Evolutionary conservation across 139 green algal species (phyloP).

Genomic region (Tetradesmus obliquus): DNA sequence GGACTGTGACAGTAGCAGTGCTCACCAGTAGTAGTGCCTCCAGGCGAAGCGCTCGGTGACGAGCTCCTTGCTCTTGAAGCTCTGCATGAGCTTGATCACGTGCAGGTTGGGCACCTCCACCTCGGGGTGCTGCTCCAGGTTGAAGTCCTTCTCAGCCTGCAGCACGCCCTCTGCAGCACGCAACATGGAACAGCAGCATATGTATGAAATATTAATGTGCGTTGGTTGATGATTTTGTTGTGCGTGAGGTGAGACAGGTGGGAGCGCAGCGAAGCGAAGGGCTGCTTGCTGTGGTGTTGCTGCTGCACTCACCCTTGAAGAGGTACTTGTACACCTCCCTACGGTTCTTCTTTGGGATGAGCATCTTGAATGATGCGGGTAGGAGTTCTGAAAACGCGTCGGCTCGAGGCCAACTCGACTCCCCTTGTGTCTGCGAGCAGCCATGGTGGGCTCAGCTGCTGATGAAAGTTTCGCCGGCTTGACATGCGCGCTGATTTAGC

Average conservation of each 20-base stretch:
- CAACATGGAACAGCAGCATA: neutral
- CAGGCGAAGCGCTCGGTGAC: constrained; percentile 98
- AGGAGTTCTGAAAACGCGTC: constrained; percentile 82
- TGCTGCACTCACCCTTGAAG: constrained; percentile 89
- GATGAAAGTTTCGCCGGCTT: neutral
- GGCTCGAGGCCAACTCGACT: constrained; percentile 94
- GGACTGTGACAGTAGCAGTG: no score
- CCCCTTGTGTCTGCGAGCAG: constrained; percentile 63
- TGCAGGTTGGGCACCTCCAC: constrained; percentile 96
- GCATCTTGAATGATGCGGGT: constrained; percentile 82
- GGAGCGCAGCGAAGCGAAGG: neutral
- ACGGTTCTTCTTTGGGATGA: constrained; percentile 99
- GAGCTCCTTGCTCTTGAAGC: constrained; percentile 95
- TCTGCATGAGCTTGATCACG: constrained; percentile 99
- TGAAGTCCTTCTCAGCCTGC: constrained; percentile 99
- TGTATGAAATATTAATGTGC: neutral
- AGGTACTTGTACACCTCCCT: constrained; percentile 99
- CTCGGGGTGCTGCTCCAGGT: constrained; percentile 95
- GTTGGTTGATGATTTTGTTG: no score
- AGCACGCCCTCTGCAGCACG: constrained; percentile 94
- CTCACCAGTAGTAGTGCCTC: constrained; percentile 99
- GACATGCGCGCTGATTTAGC: neutral
- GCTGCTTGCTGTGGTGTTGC: neutral
- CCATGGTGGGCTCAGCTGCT: neutral
- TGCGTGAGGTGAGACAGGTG: no score